Percentiles rank a stretch among this genome's conserved stretches.
phyloP scores from a whole-genome alignment of 495 filamentous ascomycete species.

The Annulohypoxylon moriforme region DNA sequence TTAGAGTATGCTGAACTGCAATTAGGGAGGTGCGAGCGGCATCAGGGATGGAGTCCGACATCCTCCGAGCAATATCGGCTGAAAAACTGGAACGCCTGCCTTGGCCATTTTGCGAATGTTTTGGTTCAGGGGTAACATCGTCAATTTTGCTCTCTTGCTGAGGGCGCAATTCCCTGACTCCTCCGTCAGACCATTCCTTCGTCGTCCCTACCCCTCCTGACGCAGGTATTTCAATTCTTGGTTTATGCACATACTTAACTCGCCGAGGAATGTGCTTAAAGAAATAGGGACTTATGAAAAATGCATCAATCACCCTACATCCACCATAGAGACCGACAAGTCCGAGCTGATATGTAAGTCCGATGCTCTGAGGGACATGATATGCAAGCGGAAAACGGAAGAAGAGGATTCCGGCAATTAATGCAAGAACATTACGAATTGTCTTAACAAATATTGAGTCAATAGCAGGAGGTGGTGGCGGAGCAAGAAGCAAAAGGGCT shows the following conservation, averaged over 20 bases:
- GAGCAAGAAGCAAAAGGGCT: conserved; percentile 35
- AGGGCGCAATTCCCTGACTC: conserved; percentile 17
- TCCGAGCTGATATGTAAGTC: conserved; percentile 38
- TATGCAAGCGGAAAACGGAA: conserved; percentile 36
- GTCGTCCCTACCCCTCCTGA: not conserved
- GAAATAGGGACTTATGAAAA: conserved; percentile 39
- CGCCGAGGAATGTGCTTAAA: conserved; percentile 34
- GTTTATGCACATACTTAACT: conserved; percentile 33
- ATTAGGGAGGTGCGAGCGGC: conserved; percentile 19
- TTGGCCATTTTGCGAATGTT: not conserved
- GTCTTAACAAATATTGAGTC: conserved; percentile 14
- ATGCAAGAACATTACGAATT: conserved; percentile 34
- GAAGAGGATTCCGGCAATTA: conserved; percentile 29
- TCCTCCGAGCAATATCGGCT: conserved; percentile 10
- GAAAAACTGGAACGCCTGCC: conserved; percentile 16
- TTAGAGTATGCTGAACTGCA: conserved; percentile 21
- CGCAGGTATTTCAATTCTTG: not conserved
- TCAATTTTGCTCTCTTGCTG: not conserved
- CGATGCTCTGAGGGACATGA: conserved; percentile 38
- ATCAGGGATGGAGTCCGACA: conserved; percentile 21
- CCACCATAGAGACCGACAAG: conserved; percentile 38
- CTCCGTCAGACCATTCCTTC: conserved; percentile 29
- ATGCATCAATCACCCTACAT: conserved; percentile 34
- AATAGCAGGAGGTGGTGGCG: conserved; percentile 27
- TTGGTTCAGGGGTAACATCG: not conserved